Evolutionary conservation across 305 asterid genomes (phyloP).

Genomic region (Fraxinus latifolia): DNA sequence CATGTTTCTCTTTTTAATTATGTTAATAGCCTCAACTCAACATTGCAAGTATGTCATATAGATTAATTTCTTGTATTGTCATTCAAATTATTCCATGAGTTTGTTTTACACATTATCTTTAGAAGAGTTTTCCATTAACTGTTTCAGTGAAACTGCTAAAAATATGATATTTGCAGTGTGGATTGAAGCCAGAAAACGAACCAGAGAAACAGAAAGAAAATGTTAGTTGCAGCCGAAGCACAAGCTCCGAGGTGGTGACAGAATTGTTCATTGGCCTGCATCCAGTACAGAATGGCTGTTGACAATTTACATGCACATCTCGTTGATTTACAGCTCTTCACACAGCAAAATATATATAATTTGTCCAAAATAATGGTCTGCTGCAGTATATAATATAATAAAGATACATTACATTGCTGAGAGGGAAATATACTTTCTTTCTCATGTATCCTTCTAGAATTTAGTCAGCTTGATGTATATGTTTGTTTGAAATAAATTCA

Average conservation of each 20-base stretch:
- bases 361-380: neutral
- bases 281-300: slow-evolving; percentile 22
- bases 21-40: neutral
- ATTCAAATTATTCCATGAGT: neutral
- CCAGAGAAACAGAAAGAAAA: slow-evolving; percentile 25
- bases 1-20: neutral
- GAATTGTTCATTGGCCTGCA: slow-evolving; percentile 51
- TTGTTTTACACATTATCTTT: neutral
- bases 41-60: neutral
- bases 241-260: slow-evolving; percentile 47
- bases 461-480: neutral
- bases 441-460: neutral
- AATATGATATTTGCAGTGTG: slow-evolving; percentile 32
- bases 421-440: neutral
- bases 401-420: neutral
- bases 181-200: slow-evolving; percentile 4
- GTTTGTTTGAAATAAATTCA: neutral
- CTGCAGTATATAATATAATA: neutral
- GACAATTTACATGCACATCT: neutral
- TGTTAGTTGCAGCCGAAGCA: slow-evolving; percentile 30
- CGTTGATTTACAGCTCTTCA: neutral
- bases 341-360: neutral
- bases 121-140: neutral
- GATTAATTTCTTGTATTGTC: neutral
- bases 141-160: neutral